Evolutionary conservation across 768 basidiomycete species (phyloP).

Genomic region (Pleurotus salmoneostramineus): DNA sequence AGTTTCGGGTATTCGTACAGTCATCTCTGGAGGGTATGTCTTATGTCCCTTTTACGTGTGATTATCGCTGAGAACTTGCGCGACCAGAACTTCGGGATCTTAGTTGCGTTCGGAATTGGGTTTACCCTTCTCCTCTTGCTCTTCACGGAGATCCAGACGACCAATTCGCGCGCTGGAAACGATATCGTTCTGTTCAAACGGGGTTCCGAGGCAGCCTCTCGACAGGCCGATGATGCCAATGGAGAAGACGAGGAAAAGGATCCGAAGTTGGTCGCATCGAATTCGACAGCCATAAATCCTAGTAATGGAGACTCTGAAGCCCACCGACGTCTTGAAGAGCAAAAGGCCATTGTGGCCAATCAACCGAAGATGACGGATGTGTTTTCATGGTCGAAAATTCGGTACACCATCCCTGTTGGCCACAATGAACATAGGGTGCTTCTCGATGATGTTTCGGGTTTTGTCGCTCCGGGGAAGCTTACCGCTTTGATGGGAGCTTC

Average conservation of each 20-base stretch:
- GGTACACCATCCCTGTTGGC: slow-evolving; percentile 57
- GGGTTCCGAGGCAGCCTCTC: slow-evolving; percentile 25
- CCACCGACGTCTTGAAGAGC: slow-evolving; percentile 16
- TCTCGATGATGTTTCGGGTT: slow-evolving; percentile 73
- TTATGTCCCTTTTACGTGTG: background rate
- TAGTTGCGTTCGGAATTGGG: slow-evolving; percentile 57
- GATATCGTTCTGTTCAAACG: slow-evolving; percentile 63
- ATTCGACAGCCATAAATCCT: background rate
- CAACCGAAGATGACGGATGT: slow-evolving; percentile 49
- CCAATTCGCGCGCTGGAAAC: slow-evolving; percentile 26
- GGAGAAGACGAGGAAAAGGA: slow-evolving; percentile 11
- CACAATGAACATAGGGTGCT: slow-evolving; percentile 43
- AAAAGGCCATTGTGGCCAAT: slow-evolving; percentile 30
- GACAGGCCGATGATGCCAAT: background rate
- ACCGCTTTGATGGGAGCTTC: slow-evolving; percentile 73
- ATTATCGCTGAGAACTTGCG: background rate
- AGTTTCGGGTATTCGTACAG: slow-evolving; percentile 44
- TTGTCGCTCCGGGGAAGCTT: slow-evolving; percentile 75
- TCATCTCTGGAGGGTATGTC: slow-evolving; percentile 38
- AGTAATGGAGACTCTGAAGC: slow-evolving; percentile 8
- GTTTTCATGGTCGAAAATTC: slow-evolving; percentile 77
- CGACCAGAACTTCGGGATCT: slow-evolving; percentile 63
- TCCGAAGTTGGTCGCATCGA: background rate
- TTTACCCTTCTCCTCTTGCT: slow-evolving; percentile 56
- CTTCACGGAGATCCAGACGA: slow-evolving; percentile 52